phyloP scores from a whole-genome alignment of 2,329 filamentous ascomycete species.

The Pseudocercospora eumusae region DNA sequence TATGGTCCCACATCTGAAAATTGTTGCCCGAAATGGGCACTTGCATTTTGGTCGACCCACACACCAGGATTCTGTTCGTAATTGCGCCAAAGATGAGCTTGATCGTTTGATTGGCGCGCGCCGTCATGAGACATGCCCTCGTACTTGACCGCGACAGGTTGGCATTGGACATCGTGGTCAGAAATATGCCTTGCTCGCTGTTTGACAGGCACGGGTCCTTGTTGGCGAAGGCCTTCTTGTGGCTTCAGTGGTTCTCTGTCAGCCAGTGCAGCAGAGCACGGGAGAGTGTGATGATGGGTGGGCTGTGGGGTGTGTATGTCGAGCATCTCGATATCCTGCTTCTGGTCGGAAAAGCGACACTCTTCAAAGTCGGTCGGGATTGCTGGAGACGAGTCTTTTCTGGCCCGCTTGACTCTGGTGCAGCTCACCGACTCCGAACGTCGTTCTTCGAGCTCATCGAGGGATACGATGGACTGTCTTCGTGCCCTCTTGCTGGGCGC shows the following conservation, averaged over 20 bases:
- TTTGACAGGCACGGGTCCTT: not conserved
- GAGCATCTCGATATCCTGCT: constrained; percentile 14
- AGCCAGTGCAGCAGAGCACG: not conserved
- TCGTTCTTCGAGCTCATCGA: constrained; percentile 13
- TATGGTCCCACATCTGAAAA: constrained; percentile 6
- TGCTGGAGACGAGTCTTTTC: constrained; percentile 13
- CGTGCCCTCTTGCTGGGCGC: constrained; percentile 18
- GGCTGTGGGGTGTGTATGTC: constrained; percentile 9
- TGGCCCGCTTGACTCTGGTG: constrained; percentile 18
- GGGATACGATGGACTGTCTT: constrained; percentile 14
- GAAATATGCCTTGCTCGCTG: not conserved
- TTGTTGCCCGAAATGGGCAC: constrained; percentile 13
- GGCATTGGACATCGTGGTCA: not conserved
- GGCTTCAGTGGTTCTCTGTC: not conserved
- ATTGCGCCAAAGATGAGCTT: constrained; percentile 11
- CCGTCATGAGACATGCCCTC: constrained; percentile 8
- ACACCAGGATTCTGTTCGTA: constrained; percentile 6
- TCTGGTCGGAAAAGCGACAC: constrained; percentile 8
- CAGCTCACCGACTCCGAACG: constrained; percentile 21
- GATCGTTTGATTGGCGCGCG: constrained; percentile 3
- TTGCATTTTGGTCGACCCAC: constrained; percentile 10
- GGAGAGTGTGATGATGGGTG: constrained; percentile 6
- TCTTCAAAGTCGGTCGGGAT: not conserved
- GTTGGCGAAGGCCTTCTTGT: not conserved
- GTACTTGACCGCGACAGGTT: not conserved